Evolutionary conservation across 1,139 yeast species (phyloP), one percentile per base, ranked within the genome.

Genomic region (Zygoascus sp.): DNA sequence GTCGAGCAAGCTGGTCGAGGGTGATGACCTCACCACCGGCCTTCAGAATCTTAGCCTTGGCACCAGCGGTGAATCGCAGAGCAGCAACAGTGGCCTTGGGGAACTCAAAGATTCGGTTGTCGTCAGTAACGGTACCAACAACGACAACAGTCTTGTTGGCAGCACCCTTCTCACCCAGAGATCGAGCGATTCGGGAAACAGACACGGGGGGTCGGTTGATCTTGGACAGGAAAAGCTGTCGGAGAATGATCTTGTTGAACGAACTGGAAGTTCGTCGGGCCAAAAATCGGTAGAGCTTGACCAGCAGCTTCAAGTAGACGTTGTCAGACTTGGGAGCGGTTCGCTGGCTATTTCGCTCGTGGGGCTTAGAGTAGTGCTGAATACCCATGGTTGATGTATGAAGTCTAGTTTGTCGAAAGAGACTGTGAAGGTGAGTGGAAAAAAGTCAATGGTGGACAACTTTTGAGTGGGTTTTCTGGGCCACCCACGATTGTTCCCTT

Each of bases 21-120:
- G 98, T 94, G 83, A 92, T 84, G 69, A 90, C 88, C 80, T 92
- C 98, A 83, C 99, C 99, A 77, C 99, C 99, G 72, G 92, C 94
- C 83, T 90, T 90, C 68, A 82, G 66, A 74, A 92, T 94, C 76
- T 90, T 88, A 68, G 96, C 97, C 76, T 86, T 89, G 73, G 99
- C 99, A 77, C 95, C 86, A 68, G 92, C 95, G 65, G 99, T 94
- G 89, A 92, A 90, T 79, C 96, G 89, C 74, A 92, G 84, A 74
- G 98, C 99, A 68, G 98, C 97, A 67, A 92, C 85, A 61, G 97
- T 87, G 67, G 94, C 77, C 83, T 90, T 90, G 77, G 97, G 97
- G 81, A 88, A 80, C 67, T 83, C 87, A 64, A 81, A 77, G 73
- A 92, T 76, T 81, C 97, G 90, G 85, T 78, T 76, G 79, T 92